Base-by-base conservation (phyloP, 2,329 filamentous ascomycete genomes). In the Coniochaeta sp. region DNA sequence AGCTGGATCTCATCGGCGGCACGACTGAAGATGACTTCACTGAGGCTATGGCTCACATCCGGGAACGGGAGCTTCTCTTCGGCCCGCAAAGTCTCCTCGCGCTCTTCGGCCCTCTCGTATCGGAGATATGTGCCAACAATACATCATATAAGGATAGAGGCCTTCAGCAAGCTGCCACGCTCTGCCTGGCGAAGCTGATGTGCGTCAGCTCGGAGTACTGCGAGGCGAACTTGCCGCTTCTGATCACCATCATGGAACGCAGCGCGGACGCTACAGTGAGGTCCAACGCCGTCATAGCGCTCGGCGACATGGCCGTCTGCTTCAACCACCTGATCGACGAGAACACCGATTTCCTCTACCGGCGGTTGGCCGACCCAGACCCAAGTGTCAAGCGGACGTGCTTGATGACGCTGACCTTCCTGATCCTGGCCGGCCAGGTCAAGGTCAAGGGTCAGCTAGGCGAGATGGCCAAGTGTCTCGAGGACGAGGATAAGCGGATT, bases 321-420 rank as follows among this genome's bases (percentile, higher is more conserved):
- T 99, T 99, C 82, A 99, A 99, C 71, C 95, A 99, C 70, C 84
- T 99, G 57, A 97, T 99, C 67, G 96, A 99, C 70, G 96, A 99
- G 76, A 98, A 99, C 74, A 99, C 95, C 0, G 95, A 99, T 72
- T 99, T 98, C 79, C 76, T 99, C 47, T 99, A 99, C 75, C 88
- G 95, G 22, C 87, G 96, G 19, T 83, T 99, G 8, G 96, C 95
- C 17, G 96, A 99, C 70, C 79, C 84, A 17, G 93, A 97, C 67
- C 85, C 86, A 24, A 93, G 89, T 2, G 95, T 99, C 63, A 99
- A 98, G 80, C 87, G 95, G 12, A 99, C 96, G 0, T 99, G 95
- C 74, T 82, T 99, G 24, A 99, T 98, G 95, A 99, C 96, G 1
- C 77, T 99, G 67, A 99, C 96, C 0, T 99, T 99, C 81, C 77